phyloP scores from a whole-genome alignment of 2,329 filamentous ascomycete species.

The Diatrype stigma region DNA sequence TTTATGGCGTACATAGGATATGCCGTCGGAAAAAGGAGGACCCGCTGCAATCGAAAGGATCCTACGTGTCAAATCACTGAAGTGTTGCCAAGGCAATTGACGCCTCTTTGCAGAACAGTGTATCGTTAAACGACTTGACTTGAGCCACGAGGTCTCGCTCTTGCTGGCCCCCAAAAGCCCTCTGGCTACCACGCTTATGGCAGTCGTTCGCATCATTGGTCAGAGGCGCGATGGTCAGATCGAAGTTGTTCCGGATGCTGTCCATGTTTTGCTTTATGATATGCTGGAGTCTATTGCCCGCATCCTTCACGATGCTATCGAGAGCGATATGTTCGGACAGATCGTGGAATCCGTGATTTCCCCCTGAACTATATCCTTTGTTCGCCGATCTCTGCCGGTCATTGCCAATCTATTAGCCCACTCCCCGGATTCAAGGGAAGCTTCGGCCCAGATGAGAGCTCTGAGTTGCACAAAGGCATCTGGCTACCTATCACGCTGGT shows the following conservation, averaged over 20 bases:
- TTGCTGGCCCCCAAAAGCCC: too few relatives aligned
- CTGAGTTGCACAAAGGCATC: too few relatives aligned
- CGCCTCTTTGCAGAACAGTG: not conserved
- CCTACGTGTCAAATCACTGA: too few relatives aligned
- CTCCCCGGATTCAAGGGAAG: not conserved
- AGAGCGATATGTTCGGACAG: not conserved
- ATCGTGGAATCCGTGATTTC: not conserved
- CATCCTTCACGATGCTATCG: not conserved
- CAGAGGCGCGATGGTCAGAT: not conserved
- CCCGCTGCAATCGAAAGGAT: too few relatives aligned
- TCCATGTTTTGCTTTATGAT: not conserved
- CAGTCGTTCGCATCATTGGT: not conserved
- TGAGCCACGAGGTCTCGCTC: not conserved
- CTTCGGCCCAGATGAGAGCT: too few relatives aligned
- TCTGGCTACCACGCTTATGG: not conserved
- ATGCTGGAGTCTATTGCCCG: not conserved
- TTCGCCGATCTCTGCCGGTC: not conserved
- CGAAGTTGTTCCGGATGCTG: not conserved
- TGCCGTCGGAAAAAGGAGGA: too few relatives aligned
- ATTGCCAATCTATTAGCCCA: not conserved
- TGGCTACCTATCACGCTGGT: not conserved
- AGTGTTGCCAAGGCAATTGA: too few relatives aligned
- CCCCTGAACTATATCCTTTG: not conserved
- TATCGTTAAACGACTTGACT: not conserved
- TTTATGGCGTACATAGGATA: too few relatives aligned